phyloP scores from a whole-genome alignment of 1,139 yeast genomes.

The Meyerozyma carpophila region DNA sequence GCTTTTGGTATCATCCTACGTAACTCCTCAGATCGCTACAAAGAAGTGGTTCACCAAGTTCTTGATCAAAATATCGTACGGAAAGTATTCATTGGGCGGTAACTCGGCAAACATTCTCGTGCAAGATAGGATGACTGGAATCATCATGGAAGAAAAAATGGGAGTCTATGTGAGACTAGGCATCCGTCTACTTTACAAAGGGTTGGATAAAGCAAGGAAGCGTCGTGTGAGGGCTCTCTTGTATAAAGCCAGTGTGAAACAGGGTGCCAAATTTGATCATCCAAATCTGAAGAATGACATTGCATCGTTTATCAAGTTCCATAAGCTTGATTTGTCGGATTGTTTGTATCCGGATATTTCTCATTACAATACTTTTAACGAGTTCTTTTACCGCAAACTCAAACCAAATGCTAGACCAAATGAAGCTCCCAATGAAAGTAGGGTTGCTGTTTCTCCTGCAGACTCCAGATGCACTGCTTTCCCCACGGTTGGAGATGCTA shows the following conservation, averaged over 20 bases:
- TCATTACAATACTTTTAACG: slow-evolving; percentile 70
- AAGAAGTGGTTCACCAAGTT: slow-evolving; percentile 86
- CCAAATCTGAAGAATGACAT: slow-evolving; percentile 65
- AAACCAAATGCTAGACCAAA: slow-evolving; percentile 66
- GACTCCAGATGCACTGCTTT: slow-evolving; percentile 84
- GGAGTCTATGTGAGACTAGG: slow-evolving; percentile 85
- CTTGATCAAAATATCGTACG: slow-evolving; percentile 79
- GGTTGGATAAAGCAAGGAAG: slow-evolving; percentile 53
- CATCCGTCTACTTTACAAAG: slow-evolving; percentile 75
- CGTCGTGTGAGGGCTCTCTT: slow-evolving; percentile 53
- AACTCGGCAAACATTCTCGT: slow-evolving; percentile 92
- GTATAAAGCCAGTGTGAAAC: slow-evolving; percentile 64
- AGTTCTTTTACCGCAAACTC: slow-evolving; percentile 78
- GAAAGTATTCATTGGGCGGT: slow-evolving; percentile 81
- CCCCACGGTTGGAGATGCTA: slow-evolving; percentile 56
- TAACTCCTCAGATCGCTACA: slow-evolving; percentile 77
- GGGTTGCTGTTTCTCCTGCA: slow-evolving; percentile 72
- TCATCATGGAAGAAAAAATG: slow-evolving; percentile 88
- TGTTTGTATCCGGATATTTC: slow-evolving; percentile 48
- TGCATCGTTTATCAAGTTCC: slow-evolving; percentile 74
- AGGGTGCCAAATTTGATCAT: slow-evolving; percentile 78
- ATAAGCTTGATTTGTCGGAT: slow-evolving; percentile 67
- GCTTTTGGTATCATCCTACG: slow-evolving; percentile 63
- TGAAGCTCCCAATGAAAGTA: slow-evolving; percentile 48
- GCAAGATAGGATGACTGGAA: slow-evolving; percentile 85